Conservation (phyloP, 352 stramenopile species). For the Phytopythium delawarense region DNA sequence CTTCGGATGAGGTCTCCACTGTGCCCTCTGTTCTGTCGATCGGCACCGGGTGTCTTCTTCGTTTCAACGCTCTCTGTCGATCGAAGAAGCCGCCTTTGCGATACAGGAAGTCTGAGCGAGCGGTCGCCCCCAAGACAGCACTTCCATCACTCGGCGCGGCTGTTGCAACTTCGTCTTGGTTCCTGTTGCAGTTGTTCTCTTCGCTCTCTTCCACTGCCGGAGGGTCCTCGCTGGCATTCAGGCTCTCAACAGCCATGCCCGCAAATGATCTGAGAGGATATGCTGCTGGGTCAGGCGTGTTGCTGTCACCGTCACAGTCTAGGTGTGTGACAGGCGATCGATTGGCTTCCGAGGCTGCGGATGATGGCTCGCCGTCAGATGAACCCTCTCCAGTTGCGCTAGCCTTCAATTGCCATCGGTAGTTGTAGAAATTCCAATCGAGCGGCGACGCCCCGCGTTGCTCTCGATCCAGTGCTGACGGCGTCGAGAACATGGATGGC, state of each 20-base stretch:
- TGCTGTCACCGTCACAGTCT: not conserved
- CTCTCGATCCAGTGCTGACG: constrained; percentile 48
- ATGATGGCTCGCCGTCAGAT: constrained; percentile 13
- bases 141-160: not conserved
- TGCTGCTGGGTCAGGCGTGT: not conserved
- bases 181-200: constrained; percentile 1
- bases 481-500: constrained; percentile 68
- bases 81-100: constrained; percentile 79
- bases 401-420: constrained; percentile 2
- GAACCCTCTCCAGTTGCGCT: constrained; percentile 6
- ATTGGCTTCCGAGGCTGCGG: constrained; percentile 6
- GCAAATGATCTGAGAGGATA: constrained; percentile 62
- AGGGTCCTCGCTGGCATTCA: not conserved
- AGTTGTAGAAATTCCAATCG: constrained; percentile 81
- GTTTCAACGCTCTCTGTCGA: constrained; percentile 59
- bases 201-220: constrained; percentile 1
- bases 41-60: constrained; percentile 44
- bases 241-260: constrained; percentile 37
- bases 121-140: not conserved
- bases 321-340: constrained; percentile 6
- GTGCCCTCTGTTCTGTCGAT: constrained; percentile 21
- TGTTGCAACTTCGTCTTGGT: constrained; percentile 10
- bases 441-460: constrained; percentile 48
- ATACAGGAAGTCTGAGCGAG: constrained; percentile 71
- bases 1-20: not conserved